Conservation (phyloP, 805 yeast species). For the Grigorovia jiainica region DNA sequence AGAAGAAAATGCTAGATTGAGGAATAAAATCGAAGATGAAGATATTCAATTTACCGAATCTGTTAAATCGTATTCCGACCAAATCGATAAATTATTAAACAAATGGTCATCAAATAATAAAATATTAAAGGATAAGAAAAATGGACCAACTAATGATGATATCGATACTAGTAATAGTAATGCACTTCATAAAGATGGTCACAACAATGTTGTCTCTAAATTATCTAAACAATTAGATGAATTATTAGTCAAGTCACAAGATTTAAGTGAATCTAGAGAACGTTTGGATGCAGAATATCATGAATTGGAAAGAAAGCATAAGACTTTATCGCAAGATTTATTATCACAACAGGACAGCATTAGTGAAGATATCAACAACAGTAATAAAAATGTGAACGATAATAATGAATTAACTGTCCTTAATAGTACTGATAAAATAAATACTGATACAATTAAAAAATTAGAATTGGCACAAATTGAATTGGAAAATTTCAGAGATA, state of each 20-base stretch:
- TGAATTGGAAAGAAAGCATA: slow-evolving; percentile 22
- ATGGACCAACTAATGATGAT: not conserved
- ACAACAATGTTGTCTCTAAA: slow-evolving; percentile 28
- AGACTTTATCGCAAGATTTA: slow-evolving; percentile 15
- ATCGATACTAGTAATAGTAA: not conserved
- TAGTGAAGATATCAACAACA: slow-evolving; percentile 1
- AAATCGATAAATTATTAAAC: slow-evolving; percentile 21
- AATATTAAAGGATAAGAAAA: not conserved
- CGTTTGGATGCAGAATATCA: slow-evolving; percentile 26
- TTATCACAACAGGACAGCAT: slow-evolving; percentile 34
- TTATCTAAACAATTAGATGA: slow-evolving; percentile 52
- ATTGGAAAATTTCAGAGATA: slow-evolving; percentile 47
- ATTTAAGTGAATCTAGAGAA: slow-evolving; percentile 27
- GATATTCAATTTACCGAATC: slow-evolving; percentile 26
- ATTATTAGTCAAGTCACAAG: slow-evolving; percentile 39
- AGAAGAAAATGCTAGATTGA: slow-evolving; percentile 36
- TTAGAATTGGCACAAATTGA: slow-evolving; percentile 67
- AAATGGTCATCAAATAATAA: slow-evolving; percentile 17
- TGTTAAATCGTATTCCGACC: slow-evolving; percentile 19
- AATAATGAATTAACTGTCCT: no score
- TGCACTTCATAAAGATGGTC: slow-evolving; percentile 2
- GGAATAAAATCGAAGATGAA: slow-evolving; percentile 29
- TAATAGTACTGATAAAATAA: no score
- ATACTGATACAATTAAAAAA: slow-evolving; percentile 67
- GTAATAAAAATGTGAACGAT: slow-evolving; percentile 34